Evolutionary conservation across 1,284 basidiomycete genomes (phyloP), one percentile per base, ranked within the genome.

Genomic region (Leccinum solheimii): DNA sequence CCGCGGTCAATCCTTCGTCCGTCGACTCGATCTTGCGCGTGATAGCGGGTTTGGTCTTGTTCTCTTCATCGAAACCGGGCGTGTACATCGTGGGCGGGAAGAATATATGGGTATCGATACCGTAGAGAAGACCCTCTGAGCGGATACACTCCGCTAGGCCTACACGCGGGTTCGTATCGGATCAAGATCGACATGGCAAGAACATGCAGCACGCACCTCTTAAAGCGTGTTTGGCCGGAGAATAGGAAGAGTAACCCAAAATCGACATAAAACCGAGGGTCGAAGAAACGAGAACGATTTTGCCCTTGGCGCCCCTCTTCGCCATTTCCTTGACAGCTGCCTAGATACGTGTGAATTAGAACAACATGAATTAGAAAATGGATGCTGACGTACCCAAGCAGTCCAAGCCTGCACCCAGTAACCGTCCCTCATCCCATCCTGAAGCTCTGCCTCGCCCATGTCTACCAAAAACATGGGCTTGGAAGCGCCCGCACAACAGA

Each of bases 141-240:
- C 92, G 88, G 19, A 98, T 81, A 0, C 88, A 83, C 68, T 98
- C 96, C 10, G 94, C 93, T 1, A 98, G 84, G 36, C 91, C 94
- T 94, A 68, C 11, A 54, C 3, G 27, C 2, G 38, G 16, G 3
- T 3, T 23, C 1, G 14, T 11, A 27, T 10, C 57, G 30, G 53
- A 23, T 2, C 19, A 1, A 8, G 16, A 30, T 19, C 1, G 8
- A 56, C n/a, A 14, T 1, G 10, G 5, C 11, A 34, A 21, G 8
- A 36, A 27, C 1, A 16, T 7, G 6, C 1, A 55, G 19, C 48
- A 72, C 72, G 55, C 68, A 92, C 94, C 95, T 78, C 95, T 81
- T 14, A 98, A 76, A 10, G 97, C 97, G 68, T 91, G 90, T 75
- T 98, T 98, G 55, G 88, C 91, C 0, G 96, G 94, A 1, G 92